Conservation (phyloP, 108 stramenopile genomes). For the Stephanodiscus minutulus region DNA sequence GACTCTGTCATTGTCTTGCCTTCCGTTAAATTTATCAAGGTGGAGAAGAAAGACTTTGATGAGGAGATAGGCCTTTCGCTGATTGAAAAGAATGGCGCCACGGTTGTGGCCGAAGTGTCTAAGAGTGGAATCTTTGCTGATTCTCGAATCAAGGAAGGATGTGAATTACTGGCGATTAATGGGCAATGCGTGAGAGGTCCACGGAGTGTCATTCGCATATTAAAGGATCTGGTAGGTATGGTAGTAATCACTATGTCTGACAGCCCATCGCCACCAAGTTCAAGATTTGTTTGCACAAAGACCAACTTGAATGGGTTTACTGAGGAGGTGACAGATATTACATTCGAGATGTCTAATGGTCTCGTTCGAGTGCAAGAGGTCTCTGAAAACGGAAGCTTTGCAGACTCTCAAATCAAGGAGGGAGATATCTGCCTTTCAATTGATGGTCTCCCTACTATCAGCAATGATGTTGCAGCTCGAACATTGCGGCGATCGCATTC, state of each 20-base stretch:
- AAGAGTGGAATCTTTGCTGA: constrained; percentile 18
- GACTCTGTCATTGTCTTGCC: constrained; percentile 8
- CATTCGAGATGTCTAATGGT: constrained; percentile 19
- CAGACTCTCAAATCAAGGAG: constrained; percentile 7
- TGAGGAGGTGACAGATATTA: constrained; percentile 15
- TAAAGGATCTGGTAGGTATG: constrained; percentile 21
- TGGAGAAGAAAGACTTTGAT: constrained; percentile 10
- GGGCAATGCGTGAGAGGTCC: constrained; percentile 28
- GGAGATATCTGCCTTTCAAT: constrained; percentile 34
- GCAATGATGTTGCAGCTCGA: constrained; percentile 4
- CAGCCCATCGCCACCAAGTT: constrained; percentile 25
- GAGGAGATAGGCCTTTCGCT: constrained; percentile 35
- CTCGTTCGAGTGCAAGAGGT: constrained; percentile 28
- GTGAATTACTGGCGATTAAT: constrained; percentile 33
- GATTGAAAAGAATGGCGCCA: constrained; percentile 27
- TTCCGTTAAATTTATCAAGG: constrained; percentile 6
- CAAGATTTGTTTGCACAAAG: constrained; percentile 22
- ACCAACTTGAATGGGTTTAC: not conserved
- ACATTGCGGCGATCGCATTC: constrained; percentile 15
- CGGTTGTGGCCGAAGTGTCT: constrained; percentile 30
- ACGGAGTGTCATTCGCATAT: constrained; percentile 28
- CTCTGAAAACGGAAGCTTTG: constrained; percentile 11
- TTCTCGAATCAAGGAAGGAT: constrained; percentile 21
- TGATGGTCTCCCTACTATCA: constrained; percentile 26
- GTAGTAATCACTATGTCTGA: constrained; percentile 24